phyloP scores from a whole-genome alignment of 805 yeast species.

The Teunomyces pallodes region DNA sequence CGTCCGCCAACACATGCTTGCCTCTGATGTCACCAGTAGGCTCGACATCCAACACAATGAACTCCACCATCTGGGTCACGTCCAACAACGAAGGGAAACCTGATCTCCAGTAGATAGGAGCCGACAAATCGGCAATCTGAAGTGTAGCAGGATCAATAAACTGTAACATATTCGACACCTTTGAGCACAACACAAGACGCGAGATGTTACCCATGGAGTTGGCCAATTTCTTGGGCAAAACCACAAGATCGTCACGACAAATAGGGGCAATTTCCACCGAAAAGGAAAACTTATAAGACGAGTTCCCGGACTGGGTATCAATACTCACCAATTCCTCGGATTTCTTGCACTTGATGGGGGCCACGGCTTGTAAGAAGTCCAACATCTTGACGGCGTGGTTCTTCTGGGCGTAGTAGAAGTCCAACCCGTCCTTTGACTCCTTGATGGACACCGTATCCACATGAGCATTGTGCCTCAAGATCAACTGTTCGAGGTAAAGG shows the following conservation, averaged over 20 bases:
- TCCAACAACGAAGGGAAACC: constrained; percentile 80
- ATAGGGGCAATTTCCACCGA: constrained; percentile 94
- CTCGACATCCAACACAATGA: constrained; percentile 89
- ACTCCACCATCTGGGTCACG: constrained; percentile 75
- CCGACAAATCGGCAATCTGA: constrained; percentile 70
- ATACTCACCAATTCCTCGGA: constrained; percentile 89
- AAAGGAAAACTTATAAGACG: constrained; percentile 85
- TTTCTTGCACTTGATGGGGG: constrained; percentile 77
- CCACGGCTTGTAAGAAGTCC: constrained; percentile 81
- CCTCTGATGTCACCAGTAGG: constrained; percentile 81
- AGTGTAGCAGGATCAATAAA: constrained; percentile 82
- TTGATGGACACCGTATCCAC: constrained; percentile 89
- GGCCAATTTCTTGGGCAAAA: constrained; percentile 85
- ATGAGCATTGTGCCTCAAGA: constrained; percentile 89
- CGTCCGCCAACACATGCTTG: constrained; percentile 80
- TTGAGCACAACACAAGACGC: constrained; percentile 79
- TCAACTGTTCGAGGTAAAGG: constrained; percentile 91
- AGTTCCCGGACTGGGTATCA: constrained; percentile 87
- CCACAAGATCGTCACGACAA: constrained; percentile 94
- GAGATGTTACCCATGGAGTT: constrained; percentile 78
- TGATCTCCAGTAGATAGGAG: constrained; percentile 74
- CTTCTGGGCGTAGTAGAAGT: constrained; percentile 84
- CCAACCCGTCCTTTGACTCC: constrained; percentile 91
- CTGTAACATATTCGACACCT: constrained; percentile 78
- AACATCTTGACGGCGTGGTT: constrained; percentile 93